These are phyloP conservation scores for Trypanosoma vivax DNA, from an alignment of 208 protist genomes.

Conservation along the genomic window DNA sequence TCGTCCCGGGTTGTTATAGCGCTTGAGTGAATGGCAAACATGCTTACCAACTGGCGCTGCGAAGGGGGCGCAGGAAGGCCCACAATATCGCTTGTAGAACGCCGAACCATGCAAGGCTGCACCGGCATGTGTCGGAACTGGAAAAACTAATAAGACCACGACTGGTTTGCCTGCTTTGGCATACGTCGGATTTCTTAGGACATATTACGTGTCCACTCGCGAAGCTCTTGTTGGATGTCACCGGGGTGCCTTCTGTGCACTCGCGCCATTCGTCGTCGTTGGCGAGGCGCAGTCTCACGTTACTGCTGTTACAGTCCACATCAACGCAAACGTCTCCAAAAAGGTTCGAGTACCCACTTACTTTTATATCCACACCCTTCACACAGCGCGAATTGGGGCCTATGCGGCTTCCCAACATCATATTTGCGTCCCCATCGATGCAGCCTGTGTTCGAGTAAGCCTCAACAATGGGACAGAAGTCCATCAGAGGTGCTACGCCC, in stretches of 20 bases:
- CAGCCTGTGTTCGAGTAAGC: constrained; percentile 17
- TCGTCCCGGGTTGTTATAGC: no score
- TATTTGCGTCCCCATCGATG: not conserved
- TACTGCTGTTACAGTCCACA: constrained; percentile 3
- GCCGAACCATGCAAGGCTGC: no score
- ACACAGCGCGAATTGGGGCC: constrained; percentile 18
- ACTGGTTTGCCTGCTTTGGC: constrained; percentile 1
- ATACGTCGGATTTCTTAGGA: constrained; percentile 33
- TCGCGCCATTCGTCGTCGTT: constrained; percentile 5
- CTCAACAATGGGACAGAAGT: constrained; percentile 37
- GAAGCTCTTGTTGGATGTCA: constrained; percentile 14
- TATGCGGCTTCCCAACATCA: constrained; percentile 18
- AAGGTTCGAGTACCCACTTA: not conserved
- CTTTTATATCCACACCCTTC: not conserved
- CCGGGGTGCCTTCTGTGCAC: constrained; percentile 2
- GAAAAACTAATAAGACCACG: no score
- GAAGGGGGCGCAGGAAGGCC: not conserved
- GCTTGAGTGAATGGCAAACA: no score
- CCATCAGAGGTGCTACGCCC: constrained; percentile 23
- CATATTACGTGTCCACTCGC: constrained; percentile 26
- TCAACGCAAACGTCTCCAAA: constrained; percentile 22
- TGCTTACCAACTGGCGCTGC: no score
- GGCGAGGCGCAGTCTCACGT: constrained; percentile 1
- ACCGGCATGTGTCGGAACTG: no score
- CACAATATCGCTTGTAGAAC: no score